These are phyloP conservation scores for Boletales sp. DNA, from an alignment of 768 basidiomycete genomes.

Conservation along the genomic window DNA sequence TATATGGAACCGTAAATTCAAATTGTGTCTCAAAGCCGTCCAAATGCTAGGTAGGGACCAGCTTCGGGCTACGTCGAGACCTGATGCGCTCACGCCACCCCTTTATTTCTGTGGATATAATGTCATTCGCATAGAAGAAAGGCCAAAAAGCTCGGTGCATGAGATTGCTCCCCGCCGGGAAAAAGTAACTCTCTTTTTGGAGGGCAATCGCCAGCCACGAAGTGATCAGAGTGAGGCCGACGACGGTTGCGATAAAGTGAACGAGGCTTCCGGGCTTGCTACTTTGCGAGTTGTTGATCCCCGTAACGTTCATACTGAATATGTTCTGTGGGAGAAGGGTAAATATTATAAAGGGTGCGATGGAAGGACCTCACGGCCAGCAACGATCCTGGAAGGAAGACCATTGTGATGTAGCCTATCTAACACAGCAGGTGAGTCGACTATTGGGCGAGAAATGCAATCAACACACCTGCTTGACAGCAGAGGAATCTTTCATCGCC, in stretches of 20 bases:
- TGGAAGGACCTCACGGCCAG: conserved; percentile 19
- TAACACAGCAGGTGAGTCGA: conserved; percentile 23
- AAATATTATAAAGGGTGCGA: not conserved
- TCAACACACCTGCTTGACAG: conserved; percentile 20
- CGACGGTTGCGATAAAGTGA: conserved; percentile 37
- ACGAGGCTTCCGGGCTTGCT: conserved; percentile 25
- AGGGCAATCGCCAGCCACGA: conserved; percentile 54
- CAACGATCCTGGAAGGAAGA: conserved; percentile 54
- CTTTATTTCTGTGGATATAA: not conserved
- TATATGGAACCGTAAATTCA: too few relatives aligned
- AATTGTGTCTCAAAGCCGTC: too few relatives aligned
- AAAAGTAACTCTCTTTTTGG: conserved; percentile 29
- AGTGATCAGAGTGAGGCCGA: conserved; percentile 45
- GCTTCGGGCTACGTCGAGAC: not conserved
- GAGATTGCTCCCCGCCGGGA: conserved; percentile 2
- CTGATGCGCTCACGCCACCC: not conserved
- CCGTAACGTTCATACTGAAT: conserved; percentile 24
- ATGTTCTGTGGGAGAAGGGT: conserved; percentile 26
- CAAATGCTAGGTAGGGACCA: not conserved
- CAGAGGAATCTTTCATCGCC: conserved; percentile 2
- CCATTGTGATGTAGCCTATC: conserved; percentile 52
- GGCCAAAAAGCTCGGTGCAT: conserved; percentile 22
- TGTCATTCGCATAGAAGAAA: conserved; percentile 9
- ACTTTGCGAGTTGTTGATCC: conserved; percentile 25
- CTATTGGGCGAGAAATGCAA: not conserved